These are phyloP conservation scores for Choiromyces venosus DNA, from an alignment of 495 filamentous ascomycete species.

Conservation along the genomic window DNA sequence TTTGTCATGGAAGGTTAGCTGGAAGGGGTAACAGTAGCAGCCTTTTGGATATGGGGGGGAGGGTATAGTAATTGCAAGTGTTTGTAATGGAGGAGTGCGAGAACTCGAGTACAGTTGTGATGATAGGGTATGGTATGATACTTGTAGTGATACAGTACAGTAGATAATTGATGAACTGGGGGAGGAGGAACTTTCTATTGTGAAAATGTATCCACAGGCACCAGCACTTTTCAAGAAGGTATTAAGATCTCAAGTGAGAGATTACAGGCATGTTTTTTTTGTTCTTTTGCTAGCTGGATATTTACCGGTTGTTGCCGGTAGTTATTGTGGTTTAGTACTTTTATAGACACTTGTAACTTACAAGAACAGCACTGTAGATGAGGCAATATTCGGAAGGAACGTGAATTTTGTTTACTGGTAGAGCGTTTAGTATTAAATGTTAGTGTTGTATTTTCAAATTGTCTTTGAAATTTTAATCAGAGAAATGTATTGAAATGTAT, in stretches of 20 bases:
- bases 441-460: not conserved
- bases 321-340: not conserved
- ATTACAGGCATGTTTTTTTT: not conserved
- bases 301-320: not conserved
- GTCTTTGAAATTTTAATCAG: not conserved
- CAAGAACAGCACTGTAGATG: not conserved
- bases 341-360: no score
- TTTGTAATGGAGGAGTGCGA: not conserved
- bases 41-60: not conserved
- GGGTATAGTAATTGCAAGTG: not conserved
- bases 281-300: not conserved
- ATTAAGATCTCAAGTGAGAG: not conserved
- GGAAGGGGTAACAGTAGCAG: not conserved
- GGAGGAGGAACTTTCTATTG: not conserved
- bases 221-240: not conserved
- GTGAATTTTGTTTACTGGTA: not conserved
- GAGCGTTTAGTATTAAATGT: not conserved
- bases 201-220: no score
- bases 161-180: not conserved
- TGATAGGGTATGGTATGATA: not conserved
- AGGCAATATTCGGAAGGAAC: not conserved
- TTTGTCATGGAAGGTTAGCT: not conserved
- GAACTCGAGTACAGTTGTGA: not conserved
- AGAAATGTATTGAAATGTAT: not conserved
- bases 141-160: no score